Evolutionary conservation across 768 basidiomycete genomes (phyloP).

Genomic region (Chalciporus chontae): DNA sequence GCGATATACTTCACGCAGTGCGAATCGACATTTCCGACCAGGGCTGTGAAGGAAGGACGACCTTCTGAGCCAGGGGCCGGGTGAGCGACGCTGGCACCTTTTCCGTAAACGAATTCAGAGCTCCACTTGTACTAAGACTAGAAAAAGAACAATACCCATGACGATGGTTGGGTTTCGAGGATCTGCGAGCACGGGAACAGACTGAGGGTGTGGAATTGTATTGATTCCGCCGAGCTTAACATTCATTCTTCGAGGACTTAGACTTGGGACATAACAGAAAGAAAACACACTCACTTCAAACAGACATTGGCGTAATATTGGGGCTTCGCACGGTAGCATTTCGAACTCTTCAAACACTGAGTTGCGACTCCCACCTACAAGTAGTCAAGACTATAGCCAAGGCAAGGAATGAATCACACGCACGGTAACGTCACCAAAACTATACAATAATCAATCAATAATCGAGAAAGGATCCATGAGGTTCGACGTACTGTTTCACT

Average conservation of each 20-base stretch:
- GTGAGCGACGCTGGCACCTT: conserved; percentile 81
- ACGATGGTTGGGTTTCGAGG: conserved; percentile 73
- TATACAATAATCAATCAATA: conserved; percentile 26
- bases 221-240: conserved; percentile 86
- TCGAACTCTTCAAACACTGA: conserved; percentile 68
- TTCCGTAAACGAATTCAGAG: conserved; percentile 1
- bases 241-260: conserved; percentile 52
- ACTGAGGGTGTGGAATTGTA: conserved; percentile 65
- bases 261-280: not conserved
- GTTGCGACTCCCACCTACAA: conserved; percentile 69
- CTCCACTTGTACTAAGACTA: not conserved
- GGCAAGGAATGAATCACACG: conserved; percentile 10
- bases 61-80: conserved; percentile 78
- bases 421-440: conserved; percentile 69
- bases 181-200: conserved; percentile 63
- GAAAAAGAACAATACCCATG: conserved; percentile 48
- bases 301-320: conserved; percentile 83
- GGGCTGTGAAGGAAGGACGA: conserved; percentile 75
- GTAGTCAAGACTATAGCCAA: not conserved
- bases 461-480: not conserved
- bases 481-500: conserved; percentile 65
- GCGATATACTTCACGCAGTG: conserved; percentile 68
- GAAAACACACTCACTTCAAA: conserved; percentile 55
- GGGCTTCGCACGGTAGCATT: conserved; percentile 62
- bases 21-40: conserved; percentile 81